Evolutionary conservation across 345 rosid species (phyloP), one percentile per base, ranked within the genome.

Genomic region (Melaleuca alternifolia): DNA sequence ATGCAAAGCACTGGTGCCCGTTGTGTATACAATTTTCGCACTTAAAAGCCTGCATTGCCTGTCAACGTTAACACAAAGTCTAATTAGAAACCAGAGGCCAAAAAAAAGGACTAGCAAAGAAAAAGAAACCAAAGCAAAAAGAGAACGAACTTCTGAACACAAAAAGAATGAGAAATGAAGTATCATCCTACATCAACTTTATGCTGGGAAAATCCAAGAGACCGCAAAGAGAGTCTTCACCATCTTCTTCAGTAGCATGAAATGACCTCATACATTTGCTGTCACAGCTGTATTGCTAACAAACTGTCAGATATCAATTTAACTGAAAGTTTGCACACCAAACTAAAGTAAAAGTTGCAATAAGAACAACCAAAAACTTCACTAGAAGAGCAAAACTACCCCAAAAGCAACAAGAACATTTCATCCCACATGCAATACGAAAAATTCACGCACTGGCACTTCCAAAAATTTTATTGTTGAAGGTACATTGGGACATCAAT

Each of bases 251-350:
- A 61, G 95, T 92, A 61, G 96, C 92, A 91, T 97, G 98, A 87
- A 97, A 97, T 88, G 98, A 93, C 88, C 99, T 92, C 95, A 97
- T 54, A 89, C 98, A 95, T 87, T 89, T 94, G 76, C 95, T 97
- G 16, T 97, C 98, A 89, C 97, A 94, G 46, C 81, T 89, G 83
- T 76, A 83, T 85, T 56, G 54, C 37, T 75, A 53, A 85, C 51
- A 51, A 85, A 41, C 28, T 18, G 87, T 81, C 8, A 24, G 30
- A 53, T 41, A 51, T 51, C 5, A 41, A 41, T 41, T 41, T 41
- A 41, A 41, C 41, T 41, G 23, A 8, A 11, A 28, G 15, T 30
- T 54, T n/a, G 62, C 62, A 0, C 24, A 56, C 28, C 28, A 24
- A 24, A 24, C 6, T 24, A 28, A 48, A 83, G 33, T 12, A 24